phyloP scores from a whole-genome alignment of 2,329 filamentous ascomycete genomes.

The Sclerotinia subarctica region DNA sequence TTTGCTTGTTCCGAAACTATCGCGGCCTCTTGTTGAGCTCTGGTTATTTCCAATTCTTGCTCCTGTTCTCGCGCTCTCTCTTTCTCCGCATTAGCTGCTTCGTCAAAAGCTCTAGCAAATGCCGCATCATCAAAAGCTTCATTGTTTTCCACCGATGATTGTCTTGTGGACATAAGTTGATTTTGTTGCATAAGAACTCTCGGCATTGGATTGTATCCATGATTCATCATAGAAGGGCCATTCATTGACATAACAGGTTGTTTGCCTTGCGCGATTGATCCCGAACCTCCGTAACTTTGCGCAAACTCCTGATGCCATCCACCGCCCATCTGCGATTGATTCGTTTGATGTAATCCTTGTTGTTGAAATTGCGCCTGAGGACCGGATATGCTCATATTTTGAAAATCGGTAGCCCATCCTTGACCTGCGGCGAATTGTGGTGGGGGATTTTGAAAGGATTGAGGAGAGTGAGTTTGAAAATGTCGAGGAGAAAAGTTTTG shows the following conservation, averaged over 20 bases:
- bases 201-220: constrained; percentile 20
- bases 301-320: constrained; percentile 60
- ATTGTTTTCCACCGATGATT: constrained; percentile 38
- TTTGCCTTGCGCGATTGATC: background rate
- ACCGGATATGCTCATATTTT: constrained; percentile 45
- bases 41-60: constrained; percentile 27
- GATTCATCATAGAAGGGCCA: constrained; percentile 12
- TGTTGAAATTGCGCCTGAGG: constrained; percentile 38
- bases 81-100: constrained; percentile 33
- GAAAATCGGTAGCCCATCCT: constrained; percentile 45
- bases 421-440: constrained; percentile 27
- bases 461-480: constrained; percentile 26
- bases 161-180: constrained; percentile 20
- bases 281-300: constrained; percentile 3
- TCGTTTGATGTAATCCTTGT: constrained; percentile 24
- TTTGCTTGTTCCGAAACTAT: constrained; percentile 25
- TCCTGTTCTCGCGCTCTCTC: constrained; percentile 23
- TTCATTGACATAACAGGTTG: constrained; percentile 19
- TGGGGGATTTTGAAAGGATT: constrained; percentile 23
- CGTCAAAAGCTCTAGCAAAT: constrained; percentile 52
- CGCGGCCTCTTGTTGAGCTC: background rate
- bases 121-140: constrained; percentile 52
- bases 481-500: constrained; percentile 29
- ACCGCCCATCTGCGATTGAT: constrained; percentile 28
- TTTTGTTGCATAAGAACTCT: constrained; percentile 16